phyloP scores from a whole-genome alignment of 1,284 basidiomycete species.

The Filobasidium uniguttulatum region DNA sequence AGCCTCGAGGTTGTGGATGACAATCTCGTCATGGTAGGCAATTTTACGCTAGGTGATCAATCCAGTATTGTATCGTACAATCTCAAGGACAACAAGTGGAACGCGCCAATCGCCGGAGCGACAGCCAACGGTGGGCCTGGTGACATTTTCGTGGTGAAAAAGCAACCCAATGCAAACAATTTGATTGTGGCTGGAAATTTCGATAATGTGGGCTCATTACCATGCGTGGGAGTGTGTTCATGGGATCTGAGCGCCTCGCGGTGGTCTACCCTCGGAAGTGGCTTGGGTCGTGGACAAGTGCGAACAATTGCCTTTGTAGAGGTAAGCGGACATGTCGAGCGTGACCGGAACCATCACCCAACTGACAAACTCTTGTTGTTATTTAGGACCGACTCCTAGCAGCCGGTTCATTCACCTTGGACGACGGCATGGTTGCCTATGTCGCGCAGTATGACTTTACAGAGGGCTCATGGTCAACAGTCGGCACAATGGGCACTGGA shows the following conservation, averaged over 20 bases:
- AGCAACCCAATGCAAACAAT: neutral
- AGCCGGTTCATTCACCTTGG: constrained; percentile 58
- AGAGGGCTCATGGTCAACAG: constrained; percentile 56
- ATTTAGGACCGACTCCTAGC: constrained; percentile 48
- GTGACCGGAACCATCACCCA: no score
- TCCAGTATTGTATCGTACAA: constrained; percentile 66
- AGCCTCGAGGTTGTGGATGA: constrained; percentile 52
- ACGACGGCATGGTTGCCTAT: constrained; percentile 45
- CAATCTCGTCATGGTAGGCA: constrained; percentile 63
- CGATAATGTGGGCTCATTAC: constrained; percentile 56
- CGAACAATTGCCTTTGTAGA: constrained; percentile 61
- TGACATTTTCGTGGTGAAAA: constrained; percentile 13
- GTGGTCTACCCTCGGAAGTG: constrained; percentile 70
- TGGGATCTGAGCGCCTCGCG: constrained; percentile 54
- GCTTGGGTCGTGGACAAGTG: constrained; percentile 63
- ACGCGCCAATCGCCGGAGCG: constrained; percentile 47
- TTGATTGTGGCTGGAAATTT: constrained; percentile 80
- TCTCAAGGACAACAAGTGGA: constrained; percentile 50
- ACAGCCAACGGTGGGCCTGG: constrained; percentile 27
- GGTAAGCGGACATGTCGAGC: neutral
- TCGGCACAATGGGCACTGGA: constrained; percentile 44
- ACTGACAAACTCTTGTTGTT: no score
- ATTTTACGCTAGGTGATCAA: constrained; percentile 47
- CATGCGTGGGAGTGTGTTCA: constrained; percentile 67
- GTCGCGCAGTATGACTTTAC: constrained; percentile 57